Evolutionary conservation across 2,329 filamentous ascomycete genomes (phyloP), one percentile per base, ranked within the genome.

Genomic region (Venturiaceae sp.): DNA sequence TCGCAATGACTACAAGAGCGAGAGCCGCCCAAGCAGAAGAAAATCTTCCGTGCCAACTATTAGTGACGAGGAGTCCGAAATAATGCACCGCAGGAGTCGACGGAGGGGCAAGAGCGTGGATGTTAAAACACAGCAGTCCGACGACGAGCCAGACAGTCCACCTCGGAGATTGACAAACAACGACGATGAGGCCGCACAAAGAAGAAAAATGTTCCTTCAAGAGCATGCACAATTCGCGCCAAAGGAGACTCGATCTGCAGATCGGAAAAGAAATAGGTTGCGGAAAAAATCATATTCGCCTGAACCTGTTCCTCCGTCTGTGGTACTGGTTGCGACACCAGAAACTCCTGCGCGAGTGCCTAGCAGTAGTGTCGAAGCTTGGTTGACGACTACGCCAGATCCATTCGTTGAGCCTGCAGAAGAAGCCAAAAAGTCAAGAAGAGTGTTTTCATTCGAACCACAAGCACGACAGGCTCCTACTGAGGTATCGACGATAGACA

Each of bases 351-450:
- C 44, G 19, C n/a, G 55, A 32, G 28, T 57, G n/a, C 55, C 34
- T 16, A 57, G 55, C 26, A n/a, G n/a, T n/a, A n/a, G n/a, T n/a
- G 44, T 86, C 28, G 80, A 85, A 68, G 80, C 82, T 53, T 86
- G 83, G 83, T 75, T 86, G 5, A 77, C 77, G 2, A 73, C 73
- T 56, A 82, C 80, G 2, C 74, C 78, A 8, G 80, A 83, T 67
- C 79, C 80, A 2, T 81, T 83, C 60, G 61, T 76, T 53, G 78
- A 80, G 28, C 68, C 69, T 30, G 63, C 67, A 41, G 64, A 64
- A 53, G 62, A 61, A 52, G 69, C 69, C 8, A 69, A 66, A 54
- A 68, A 68, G 26, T 69, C 68, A 13, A 36, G 37, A 0, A 69
- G 68, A 71, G 21, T 50, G 65, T 44, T 62, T 64, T 19, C 58